Base-by-base conservation (phyloP, 345 rosid genomes). In the Linum usitatissimum region DNA sequence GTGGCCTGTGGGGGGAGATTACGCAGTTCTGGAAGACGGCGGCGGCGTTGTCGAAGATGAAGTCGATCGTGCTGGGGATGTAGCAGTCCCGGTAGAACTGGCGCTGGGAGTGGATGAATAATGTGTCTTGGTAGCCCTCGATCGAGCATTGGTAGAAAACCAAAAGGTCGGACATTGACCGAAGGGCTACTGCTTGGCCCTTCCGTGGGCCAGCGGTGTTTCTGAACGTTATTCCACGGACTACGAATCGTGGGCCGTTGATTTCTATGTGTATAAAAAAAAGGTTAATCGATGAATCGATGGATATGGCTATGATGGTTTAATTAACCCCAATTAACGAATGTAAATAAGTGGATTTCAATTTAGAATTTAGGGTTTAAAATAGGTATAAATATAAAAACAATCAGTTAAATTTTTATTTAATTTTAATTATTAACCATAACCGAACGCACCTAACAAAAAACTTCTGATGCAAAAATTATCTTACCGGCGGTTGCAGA, bases 131-230 rank as follows among this genome's bases (percentile, higher is more conserved):
- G 83, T 74, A 80, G 7, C 79, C 84, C 55, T 53, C 68, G 28
- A 80, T 69, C 53, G 77, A 64, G 63, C 84, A 80, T 18, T 19
- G 63, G 72, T 80, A 77, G 73, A 80, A 80, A 15, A 77, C 79
- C 0, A 81, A 76, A 4, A 72, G 77, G 56, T 80, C 84, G 0
- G 86, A 77, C 59, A 84, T 80, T 31, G 82, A 79, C 0, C 86
- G 79, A 1, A 86, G 76, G 0, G 93, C 93, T 48, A 86, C 93
- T 14, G 93, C 93, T 64, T 86, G 90, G 31, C 77, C 81, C 42
- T 73, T 69, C 5, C 61, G 57, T 0, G 90, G 75, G 8, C 93
- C 93, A 13, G 93, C 90, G 0, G 73, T 82, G 84, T 86, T 86
- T 53, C 73, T 54, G 63, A 86, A 74, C 1, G 86, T 82, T 60